Conservation (phyloP, 2,329 filamentous ascomycete species). For the Coniosporium tulheliwenetii region DNA sequence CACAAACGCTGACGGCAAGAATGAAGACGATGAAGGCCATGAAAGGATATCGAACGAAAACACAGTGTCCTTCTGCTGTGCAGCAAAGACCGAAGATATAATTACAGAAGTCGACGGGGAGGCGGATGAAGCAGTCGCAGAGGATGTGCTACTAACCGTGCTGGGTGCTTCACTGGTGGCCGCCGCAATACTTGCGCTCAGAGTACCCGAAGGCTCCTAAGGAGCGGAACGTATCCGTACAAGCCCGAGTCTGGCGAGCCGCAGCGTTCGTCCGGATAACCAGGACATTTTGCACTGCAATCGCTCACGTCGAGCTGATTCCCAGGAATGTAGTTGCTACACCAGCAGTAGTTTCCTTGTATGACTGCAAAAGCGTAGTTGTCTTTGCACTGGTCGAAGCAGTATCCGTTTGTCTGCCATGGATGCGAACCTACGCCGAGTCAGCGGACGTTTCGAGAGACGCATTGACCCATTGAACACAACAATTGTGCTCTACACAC, state of each 20-base stretch:
- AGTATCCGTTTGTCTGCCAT: slow-evolving; percentile 54
- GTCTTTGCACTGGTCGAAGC: slow-evolving; percentile 40
- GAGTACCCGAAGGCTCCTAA: slow-evolving; percentile 42
- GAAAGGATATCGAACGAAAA: not conserved
- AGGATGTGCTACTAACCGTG: slow-evolving; percentile 1
- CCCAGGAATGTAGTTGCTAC: slow-evolving; percentile 50
- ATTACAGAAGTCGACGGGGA: slow-evolving; percentile 2
- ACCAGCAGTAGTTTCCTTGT: slow-evolving; percentile 54
- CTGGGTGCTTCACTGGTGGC: slow-evolving; percentile 1
- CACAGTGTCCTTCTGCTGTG: not conserved
- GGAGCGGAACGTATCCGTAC: slow-evolving; percentile 50
- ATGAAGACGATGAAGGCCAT: not conserved
- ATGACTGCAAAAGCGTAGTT: slow-evolving; percentile 54
- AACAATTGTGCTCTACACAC: slow-evolving; percentile 13
- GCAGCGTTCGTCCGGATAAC: slow-evolving; percentile 51
- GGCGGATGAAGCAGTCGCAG: slow-evolving; percentile 6
- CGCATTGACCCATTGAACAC: not conserved
- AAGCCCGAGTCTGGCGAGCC: slow-evolving; percentile 37
- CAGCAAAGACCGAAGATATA: slow-evolving; percentile 7
- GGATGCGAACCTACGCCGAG: slow-evolving; percentile 14
- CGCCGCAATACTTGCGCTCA: slow-evolving; percentile 18
- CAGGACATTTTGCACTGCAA: slow-evolving; percentile 49
- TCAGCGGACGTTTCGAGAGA: not conserved
- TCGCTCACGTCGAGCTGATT: slow-evolving; percentile 20
- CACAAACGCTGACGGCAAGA: not conserved